Conservation (phyloP, 208 protist species). For the Acanthamoeba culbertsoni region DNA sequence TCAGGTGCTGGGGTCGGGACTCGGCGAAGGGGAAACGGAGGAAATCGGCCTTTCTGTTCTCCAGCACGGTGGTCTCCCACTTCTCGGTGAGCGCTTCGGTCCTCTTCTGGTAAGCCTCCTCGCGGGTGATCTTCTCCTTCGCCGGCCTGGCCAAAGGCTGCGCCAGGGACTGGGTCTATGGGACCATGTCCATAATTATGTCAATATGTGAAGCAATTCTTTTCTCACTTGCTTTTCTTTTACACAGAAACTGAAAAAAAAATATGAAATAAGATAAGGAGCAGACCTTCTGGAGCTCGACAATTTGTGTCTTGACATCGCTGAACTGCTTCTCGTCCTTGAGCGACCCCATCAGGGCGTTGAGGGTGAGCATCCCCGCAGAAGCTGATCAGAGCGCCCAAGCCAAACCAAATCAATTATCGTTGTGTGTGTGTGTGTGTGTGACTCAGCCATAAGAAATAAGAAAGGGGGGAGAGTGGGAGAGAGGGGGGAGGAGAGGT, state of each 20-base stretch:
- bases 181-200: not conserved
- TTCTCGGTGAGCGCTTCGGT: slow-evolving; percentile 29
- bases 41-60: slow-evolving; percentile 54
- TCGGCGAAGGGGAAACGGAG: slow-evolving; percentile 20
- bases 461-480: not conserved
- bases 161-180: not conserved
- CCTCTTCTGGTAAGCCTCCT: not conserved
- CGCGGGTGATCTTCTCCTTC: slow-evolving; percentile 36
- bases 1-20: not conserved
- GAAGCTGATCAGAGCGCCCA: not conserved
- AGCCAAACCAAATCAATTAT: not conserved
- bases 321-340: slow-evolving; percentile 6
- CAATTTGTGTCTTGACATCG: slow-evolving; percentile 26
- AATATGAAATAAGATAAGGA: not conserved
- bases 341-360: slow-evolving; percentile 16
- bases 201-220: not conserved
- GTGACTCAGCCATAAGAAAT: not conserved
- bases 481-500: not conserved
- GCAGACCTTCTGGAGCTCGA: not conserved
- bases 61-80: slow-evolving; percentile 10
- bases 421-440: not conserved
- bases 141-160: not conserved
- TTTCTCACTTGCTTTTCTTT: no score
- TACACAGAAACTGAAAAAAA: not conserved
- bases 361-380: not conserved